Evolutionary conservation across 2,329 filamentous ascomycete species (phyloP).

Genomic region (Canariomyces notabilis): DNA sequence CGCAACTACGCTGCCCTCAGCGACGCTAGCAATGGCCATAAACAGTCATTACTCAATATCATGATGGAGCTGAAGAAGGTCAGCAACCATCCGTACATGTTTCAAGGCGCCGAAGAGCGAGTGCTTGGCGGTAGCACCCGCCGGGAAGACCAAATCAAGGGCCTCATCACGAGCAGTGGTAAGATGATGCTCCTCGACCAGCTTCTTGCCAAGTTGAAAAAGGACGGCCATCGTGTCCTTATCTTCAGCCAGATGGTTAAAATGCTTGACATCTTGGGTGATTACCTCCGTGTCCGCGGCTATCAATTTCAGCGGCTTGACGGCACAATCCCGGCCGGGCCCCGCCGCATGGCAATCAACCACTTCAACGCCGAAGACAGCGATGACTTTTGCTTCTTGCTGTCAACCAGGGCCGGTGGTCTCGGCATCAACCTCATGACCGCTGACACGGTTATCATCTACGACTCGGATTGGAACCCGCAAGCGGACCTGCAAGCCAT

Average conservation of each 20-base stretch:
- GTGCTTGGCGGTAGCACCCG: slow-evolving; percentile 75
- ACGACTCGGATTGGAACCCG: slow-evolving; percentile 98
- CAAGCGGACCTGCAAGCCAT: slow-evolving; percentile 97
- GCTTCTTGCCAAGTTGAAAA: slow-evolving; percentile 87
- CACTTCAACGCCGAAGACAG: slow-evolving; percentile 98
- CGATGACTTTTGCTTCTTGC: slow-evolving; percentile 90
- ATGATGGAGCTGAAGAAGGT: slow-evolving; percentile 99
- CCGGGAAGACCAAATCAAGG: slow-evolving; percentile 86
- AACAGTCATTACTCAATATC: slow-evolving; percentile 92
- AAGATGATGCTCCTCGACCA: slow-evolving; percentile 99
- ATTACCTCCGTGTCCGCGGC: slow-evolving; percentile 88
- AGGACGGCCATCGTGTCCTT: slow-evolving; percentile 88
- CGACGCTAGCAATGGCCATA: slow-evolving; percentile 83
- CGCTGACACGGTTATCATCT: slow-evolving; percentile 94
- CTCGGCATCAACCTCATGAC: slow-evolving; percentile 99
- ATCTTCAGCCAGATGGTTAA: slow-evolving; percentile 99
- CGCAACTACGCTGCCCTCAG: slow-evolving; percentile 94
- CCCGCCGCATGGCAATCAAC: slow-evolving; percentile 89
- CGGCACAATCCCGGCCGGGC: slow-evolving; percentile 84
- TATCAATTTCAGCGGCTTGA: slow-evolving; percentile 94
- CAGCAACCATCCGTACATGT: slow-evolving; percentile 98
- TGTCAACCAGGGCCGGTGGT: slow-evolving; percentile 92
- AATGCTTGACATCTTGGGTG: slow-evolving; percentile 92
- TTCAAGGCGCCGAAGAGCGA: slow-evolving; percentile 85
- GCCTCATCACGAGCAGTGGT: slow-evolving; percentile 91